These are phyloP conservation scores for Capsella bursapastoris DNA, from an alignment of 345 rosid genomes.

Conservation along the genomic window DNA sequence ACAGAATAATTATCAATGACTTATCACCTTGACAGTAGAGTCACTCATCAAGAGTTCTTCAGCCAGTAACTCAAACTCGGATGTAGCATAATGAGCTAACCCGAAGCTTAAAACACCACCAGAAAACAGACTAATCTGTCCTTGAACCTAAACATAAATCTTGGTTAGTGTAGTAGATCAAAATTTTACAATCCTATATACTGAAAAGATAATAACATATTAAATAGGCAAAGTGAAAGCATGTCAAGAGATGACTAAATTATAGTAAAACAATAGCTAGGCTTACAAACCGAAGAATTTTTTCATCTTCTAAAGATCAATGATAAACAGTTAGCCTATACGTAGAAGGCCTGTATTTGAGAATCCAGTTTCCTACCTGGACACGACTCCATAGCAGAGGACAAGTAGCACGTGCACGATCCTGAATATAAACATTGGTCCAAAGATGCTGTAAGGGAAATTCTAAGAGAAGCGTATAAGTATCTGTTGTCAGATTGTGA, in stretches of 20 bases:
- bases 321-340: background rate
- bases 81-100: conserved; percentile 77
- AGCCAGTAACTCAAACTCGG: conserved; percentile 90
- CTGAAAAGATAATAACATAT: background rate
- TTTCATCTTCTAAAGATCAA: conserved; percentile 14
- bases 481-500: conserved; percentile 77
- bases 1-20: background rate
- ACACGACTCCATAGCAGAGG: conserved; percentile 99
- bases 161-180: conserved; percentile 21
- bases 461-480: conserved; percentile 90
- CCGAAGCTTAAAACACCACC: conserved; percentile 88
- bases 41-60: conserved; percentile 97
- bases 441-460: conserved; percentile 90
- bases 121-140: conserved; percentile 78
- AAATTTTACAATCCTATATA: conserved; percentile 28
- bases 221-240: background rate
- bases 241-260: background rate
- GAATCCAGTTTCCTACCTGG: conserved; percentile 60
- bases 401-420: conserved; percentile 85
- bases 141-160: conserved; percentile 68
- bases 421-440: conserved; percentile 87
- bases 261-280: background rate
- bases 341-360: conserved; percentile 12
- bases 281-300: conserved; percentile 20
- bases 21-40: conserved; percentile 71